A percentile compares a stretch with the other conserved stretches of the same genome.
These are phyloP conservation scores for Neurospora tetrasperma DNA, from an alignment of 495 filamentous ascomycete genomes.

Conservation along the genomic window DNA sequence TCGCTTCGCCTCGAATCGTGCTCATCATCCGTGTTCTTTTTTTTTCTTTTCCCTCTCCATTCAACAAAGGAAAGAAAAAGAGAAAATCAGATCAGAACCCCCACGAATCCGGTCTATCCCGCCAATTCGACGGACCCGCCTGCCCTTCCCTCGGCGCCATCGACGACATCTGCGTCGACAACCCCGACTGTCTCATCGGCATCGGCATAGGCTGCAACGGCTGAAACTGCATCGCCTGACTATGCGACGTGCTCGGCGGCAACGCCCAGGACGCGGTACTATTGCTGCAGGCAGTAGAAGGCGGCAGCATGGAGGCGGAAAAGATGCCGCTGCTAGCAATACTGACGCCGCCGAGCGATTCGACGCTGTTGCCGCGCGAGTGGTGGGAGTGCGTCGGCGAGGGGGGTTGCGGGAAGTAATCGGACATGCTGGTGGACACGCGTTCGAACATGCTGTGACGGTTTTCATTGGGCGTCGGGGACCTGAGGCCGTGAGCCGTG, in stretches of 20 bases:
- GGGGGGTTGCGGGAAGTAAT: conserved; percentile 9
- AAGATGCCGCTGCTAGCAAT: conserved; percentile 20
- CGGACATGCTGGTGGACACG: conserved; percentile 8
- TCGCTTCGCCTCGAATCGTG: background rate
- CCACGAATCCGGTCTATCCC: background rate
- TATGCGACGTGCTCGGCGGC: conserved; percentile 7
- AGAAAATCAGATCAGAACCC: background rate
- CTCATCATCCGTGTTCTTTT: background rate
- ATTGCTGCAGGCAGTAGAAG: conserved; percentile 7
- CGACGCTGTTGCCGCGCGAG: conserved; percentile 9
- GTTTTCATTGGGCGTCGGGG: background rate
- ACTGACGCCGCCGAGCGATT: conserved; percentile 14
- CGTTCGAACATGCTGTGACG: conserved; percentile 6
- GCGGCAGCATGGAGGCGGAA: conserved; percentile 17
- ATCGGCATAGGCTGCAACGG: background rate
- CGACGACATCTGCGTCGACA: background rate
- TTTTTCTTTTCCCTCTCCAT: background rate
- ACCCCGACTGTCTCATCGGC: background rate
- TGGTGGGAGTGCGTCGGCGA: conserved; percentile 6
- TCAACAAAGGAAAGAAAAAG: background rate
- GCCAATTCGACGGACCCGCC: background rate
- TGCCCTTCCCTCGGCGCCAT: background rate
- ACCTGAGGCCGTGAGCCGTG: background rate
- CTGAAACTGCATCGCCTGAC: background rate
- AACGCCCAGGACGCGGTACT: background rate